Percentiles rank a stretch among this genome's conserved stretches.
These are phyloP conservation scores for Cyberlindnera veronae DNA, from an alignment of 805 yeast genomes.

Conservation along the genomic window DNA sequence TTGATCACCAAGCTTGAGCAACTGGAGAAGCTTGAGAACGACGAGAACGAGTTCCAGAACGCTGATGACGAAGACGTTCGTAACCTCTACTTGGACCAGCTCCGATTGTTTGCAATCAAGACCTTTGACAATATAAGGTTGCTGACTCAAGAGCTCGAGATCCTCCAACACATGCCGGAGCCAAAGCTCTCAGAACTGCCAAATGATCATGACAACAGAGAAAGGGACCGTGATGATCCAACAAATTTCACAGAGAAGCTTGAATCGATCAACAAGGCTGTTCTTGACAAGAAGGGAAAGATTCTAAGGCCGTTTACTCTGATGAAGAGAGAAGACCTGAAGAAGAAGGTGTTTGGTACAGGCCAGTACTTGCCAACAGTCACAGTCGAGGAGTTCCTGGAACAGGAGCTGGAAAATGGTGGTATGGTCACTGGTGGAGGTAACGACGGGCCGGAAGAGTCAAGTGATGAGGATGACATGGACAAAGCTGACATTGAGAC, in stretches of 20 bases:
- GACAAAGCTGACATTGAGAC: slow-evolving; percentile 63
- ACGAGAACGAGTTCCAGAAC: slow-evolving; percentile 31
- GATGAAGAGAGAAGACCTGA: slow-evolving; percentile 54
- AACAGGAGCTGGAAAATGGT: slow-evolving; percentile 80
- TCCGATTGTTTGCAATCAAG: slow-evolving; percentile 48
- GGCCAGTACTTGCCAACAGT: slow-evolving; percentile 93
- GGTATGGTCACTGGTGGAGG: slow-evolving; percentile 60
- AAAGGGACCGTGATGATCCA: slow-evolving; percentile 27
- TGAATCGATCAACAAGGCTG: slow-evolving; percentile 48
- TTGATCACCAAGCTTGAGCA: slow-evolving; percentile 41
- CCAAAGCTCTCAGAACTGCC: slow-evolving; percentile 24
- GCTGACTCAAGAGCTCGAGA: slow-evolving; percentile 60
- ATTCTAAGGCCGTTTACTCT: slow-evolving; percentile 83
- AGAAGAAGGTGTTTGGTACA: slow-evolving; percentile 74
- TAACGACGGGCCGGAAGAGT: slow-evolving; percentile 31
- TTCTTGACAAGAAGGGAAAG: slow-evolving; percentile 70
- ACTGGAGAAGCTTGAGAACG: slow-evolving; percentile 34
- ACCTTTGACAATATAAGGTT: slow-evolving; percentile 57
- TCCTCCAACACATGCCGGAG: slow-evolving; percentile 48
- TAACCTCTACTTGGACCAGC: slow-evolving; percentile 50
- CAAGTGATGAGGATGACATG: slow-evolving; percentile 58
- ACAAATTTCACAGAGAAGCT: slow-evolving; percentile 61
- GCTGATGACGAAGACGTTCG: slow-evolving; percentile 66
- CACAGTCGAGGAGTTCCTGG: slow-evolving; percentile 89
- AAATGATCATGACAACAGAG: slow-evolving; percentile 18